Evolutionary conservation across 2,329 filamentous ascomycete species (phyloP).

Genomic region (Intubia oerlemansii): DNA sequence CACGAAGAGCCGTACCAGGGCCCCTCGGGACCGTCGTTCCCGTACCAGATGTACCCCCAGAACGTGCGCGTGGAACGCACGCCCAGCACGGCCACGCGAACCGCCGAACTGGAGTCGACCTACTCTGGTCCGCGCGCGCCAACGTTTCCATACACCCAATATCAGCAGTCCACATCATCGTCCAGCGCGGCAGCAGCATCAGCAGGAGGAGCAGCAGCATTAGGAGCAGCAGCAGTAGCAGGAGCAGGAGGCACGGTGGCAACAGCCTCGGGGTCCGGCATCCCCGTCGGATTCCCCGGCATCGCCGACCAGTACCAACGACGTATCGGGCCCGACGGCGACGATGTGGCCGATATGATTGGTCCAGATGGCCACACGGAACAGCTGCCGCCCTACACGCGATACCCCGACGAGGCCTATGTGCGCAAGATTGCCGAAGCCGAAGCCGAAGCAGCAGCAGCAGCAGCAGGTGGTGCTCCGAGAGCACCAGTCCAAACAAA

Average conservation of each 20-base stretch:
- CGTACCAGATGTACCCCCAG: constrained; percentile 71
- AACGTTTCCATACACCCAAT: constrained; percentile 71
- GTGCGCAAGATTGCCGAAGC: constrained; percentile 27
- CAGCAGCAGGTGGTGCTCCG: too few species aligned
- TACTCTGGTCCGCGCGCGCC: constrained; percentile 43
- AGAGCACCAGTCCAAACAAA: background rate
- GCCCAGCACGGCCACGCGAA: constrained; percentile 36
- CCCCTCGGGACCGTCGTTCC: constrained; percentile 55
- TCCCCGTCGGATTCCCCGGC: constrained; percentile 57
- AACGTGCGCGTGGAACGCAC: constrained; percentile 52
- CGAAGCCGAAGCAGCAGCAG: too few species aligned
- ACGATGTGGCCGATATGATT: constrained; percentile 72
- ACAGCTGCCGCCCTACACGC: constrained; percentile 75
- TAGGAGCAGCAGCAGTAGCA: too few species aligned
- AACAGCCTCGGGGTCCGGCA: constrained; percentile 12
- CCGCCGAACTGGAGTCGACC: constrained; percentile 17
- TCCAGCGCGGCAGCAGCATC: too few species aligned
- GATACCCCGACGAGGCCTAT: constrained; percentile 60
- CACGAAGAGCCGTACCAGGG: constrained; percentile 47
- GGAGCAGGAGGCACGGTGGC: constrained; percentile 13
- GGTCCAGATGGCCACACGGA: constrained; percentile 78
- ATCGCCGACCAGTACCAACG: constrained; percentile 45
- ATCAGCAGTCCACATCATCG: constrained; percentile 71
- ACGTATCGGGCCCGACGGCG: constrained; percentile 56
- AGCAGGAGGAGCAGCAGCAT: too few species aligned